Evolutionary conservation across 225 moss, liverwort and hornwort species (phyloP), one percentile per base, ranked within the genome.

Genomic region (Physcomitrellopsis africana): DNA sequence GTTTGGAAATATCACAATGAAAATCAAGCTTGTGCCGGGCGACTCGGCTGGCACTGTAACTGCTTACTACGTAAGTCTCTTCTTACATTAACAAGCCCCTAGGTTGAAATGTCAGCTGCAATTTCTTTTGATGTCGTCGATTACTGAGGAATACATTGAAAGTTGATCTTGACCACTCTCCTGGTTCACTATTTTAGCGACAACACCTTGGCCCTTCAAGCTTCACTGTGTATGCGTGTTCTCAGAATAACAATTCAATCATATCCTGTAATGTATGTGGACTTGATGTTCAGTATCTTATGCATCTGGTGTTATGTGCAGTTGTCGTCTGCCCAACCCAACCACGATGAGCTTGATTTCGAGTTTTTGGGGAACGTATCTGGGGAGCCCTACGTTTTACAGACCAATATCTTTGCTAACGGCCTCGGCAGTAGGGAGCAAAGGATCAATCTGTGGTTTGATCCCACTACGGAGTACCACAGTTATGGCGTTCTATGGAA

Each of bases 281-380:
- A 37, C 15, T 49, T 49, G 11, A 0, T 49, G 48, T 11, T 49
- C 12, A 15, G 3, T 3, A 3, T 5, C 48, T 15, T 0, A 11
- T 11, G 11, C 11, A 49, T 3, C 48, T 49, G 18, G 11, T 59
- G 19, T 37, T 17, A 17, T 76, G 12, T 60, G 45, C 67, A 89
- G 89, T 82, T 89, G 27, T 80, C 86, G 0, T 89, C 89, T 29
- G 82, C 73, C 41, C 74, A 84, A 80, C 71, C 73, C 18, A 69
- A 46, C 23, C 92, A 93, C 29, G 92, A 93, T 49, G 90, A 93
- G 75, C 80, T 93, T 7, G 90, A 93, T 45, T 93, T 90, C 3
- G 89, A 89, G 73, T 89, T 89, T 54, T 77, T 89, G 2, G 89
- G 92, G 8, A 92, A 92, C 58, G 0, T 20, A 2, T 75, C 83